These are phyloP conservation scores for Coniochaeta prunicola DNA, from an alignment of 2,329 filamentous ascomycete genomes.

Conservation along the genomic window DNA sequence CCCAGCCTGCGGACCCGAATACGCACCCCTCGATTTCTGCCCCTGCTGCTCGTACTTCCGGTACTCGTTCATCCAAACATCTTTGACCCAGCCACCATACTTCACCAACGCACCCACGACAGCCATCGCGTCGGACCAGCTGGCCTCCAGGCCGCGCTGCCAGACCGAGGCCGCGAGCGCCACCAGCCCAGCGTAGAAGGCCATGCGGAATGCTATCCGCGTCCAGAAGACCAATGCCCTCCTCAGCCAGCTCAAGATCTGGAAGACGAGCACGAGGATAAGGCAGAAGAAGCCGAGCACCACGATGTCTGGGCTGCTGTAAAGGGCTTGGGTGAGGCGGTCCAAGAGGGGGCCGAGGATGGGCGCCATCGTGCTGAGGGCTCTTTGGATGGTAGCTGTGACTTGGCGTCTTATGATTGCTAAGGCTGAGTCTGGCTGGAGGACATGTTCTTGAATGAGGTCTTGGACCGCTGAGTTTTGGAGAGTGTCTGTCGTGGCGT, in stretches of 20 bases:
- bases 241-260: constrained; percentile 63
- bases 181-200: constrained; percentile 56
- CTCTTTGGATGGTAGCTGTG: constrained; percentile 18
- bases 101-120: constrained; percentile 34
- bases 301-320: constrained; percentile 33
- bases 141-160: constrained; percentile 59
- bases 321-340: constrained; percentile 25
- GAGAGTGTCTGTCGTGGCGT: background rate
- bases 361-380: constrained; percentile 25
- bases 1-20: background rate
- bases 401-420: constrained; percentile 30
- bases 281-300: constrained; percentile 41
- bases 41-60: constrained; percentile 44
- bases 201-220: constrained; percentile 52
- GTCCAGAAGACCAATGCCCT: constrained; percentile 73
- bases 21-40: background rate
- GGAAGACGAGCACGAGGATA: constrained; percentile 51
- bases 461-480: constrained; percentile 29
- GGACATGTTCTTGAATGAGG: constrained; percentile 39
- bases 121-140: constrained; percentile 48
- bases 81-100: constrained; percentile 40
- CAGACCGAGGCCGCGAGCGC: constrained; percentile 49
- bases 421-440: constrained; percentile 37
- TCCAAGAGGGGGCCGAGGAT: constrained; percentile 36
- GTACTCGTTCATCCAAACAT: constrained; percentile 52